Evolutionary conservation across 371 early-diverging fungal genomes (phyloP).

Genomic region (Nosema muscidifuracis): DNA sequence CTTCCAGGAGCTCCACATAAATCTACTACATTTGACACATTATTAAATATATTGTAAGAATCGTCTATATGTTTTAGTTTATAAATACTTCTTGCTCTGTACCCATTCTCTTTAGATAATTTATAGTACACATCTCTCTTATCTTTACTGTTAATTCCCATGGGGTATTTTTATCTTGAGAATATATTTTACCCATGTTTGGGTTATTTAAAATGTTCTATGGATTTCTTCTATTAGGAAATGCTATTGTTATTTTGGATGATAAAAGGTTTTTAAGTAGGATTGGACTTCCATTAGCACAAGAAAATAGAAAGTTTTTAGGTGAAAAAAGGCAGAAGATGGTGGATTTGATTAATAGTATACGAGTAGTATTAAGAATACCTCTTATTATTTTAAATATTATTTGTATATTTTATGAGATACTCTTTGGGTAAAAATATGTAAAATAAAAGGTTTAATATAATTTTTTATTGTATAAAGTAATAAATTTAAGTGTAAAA

Average conservation of each 20-base stretch:
- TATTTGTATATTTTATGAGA: constrained; percentile 54
- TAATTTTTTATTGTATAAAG: too few species aligned
- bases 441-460: too few species aligned
- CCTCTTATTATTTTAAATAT: constrained; percentile 54
- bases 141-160: constrained; percentile 79
- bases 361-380: constrained; percentile 46
- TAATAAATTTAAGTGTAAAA: too few species aligned
- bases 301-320: constrained; percentile 30
- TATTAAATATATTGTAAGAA: constrained; percentile 41
- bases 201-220: constrained; percentile 49
- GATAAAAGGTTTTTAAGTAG: constrained; percentile 53
- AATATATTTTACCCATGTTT: constrained; percentile 48
- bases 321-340: constrained; percentile 35
- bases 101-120: constrained; percentile 53
- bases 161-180: constrained; percentile 25
- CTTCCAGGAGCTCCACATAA: constrained; percentile 63
- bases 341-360: constrained; percentile 43
- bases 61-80: constrained; percentile 59
- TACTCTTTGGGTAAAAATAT: constrained; percentile 52
- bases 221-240: constrained; percentile 45
- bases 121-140: constrained; percentile 84
- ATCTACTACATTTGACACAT: constrained; percentile 45
- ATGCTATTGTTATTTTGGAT: constrained; percentile 56
- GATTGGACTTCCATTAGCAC: constrained; percentile 49
- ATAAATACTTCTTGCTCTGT: constrained; percentile 62